Evolutionary conservation across 1,139 yeast genomes (phyloP).

Genomic region (Zygosaccharomyces sapae): DNA sequence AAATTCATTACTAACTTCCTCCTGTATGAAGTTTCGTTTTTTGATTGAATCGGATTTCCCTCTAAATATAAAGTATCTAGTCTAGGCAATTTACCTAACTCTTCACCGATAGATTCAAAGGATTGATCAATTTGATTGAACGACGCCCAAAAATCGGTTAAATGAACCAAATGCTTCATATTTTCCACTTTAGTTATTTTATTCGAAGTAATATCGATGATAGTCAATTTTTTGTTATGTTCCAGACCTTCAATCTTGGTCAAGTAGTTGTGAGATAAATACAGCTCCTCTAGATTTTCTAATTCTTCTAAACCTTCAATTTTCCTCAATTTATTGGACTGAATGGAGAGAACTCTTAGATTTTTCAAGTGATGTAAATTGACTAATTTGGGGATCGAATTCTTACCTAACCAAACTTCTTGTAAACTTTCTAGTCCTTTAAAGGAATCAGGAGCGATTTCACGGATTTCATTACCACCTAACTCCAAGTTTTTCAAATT

Average conservation of each 20-base stretch:
- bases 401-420: constrained; percentile 92
- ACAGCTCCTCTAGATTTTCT: constrained; percentile 73
- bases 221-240: constrained; percentile 59
- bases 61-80: constrained; percentile 91
- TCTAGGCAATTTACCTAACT: constrained; percentile 57
- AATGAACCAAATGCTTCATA: constrained; percentile 55
- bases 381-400: constrained; percentile 62
- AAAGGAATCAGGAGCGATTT: constrained; percentile 47
- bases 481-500: constrained; percentile 73
- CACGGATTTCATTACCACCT: constrained; percentile 81
- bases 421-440: constrained; percentile 51
- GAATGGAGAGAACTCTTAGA: constrained; percentile 77
- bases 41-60: constrained; percentile 81
- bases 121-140: constrained; percentile 59
- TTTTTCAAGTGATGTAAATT: constrained; percentile 60
- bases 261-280: constrained; percentile 83
- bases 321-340: constrained; percentile 74
- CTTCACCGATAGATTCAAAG: constrained; percentile 64
- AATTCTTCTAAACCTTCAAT: constrained; percentile 78
- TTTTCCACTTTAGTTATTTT: constrained; percentile 58
- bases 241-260: constrained; percentile 74
- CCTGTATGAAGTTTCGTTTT: constrained; percentile 76
- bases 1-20: constrained; percentile 72
- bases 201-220: constrained; percentile 80
- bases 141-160: constrained; percentile 95